A percentile compares a stretch with the other conserved stretches of the same genome.
phyloP scores from a whole-genome alignment of 495 filamentous ascomycete species.

The Geopyxis carbonaria region DNA sequence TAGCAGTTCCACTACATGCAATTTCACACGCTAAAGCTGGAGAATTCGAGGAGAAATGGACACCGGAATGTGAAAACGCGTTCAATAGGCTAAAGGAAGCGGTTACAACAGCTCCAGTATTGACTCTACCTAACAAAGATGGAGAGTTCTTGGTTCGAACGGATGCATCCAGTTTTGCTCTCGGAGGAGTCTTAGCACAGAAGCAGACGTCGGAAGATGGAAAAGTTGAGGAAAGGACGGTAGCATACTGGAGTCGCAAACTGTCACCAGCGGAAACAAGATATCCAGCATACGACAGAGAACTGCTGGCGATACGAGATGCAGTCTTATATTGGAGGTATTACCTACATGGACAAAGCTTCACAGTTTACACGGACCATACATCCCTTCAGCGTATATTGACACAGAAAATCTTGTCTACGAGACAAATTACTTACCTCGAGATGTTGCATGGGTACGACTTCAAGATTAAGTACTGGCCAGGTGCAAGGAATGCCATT shows the following conservation, averaged over 20 bases:
- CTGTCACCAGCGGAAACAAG: constrained; percentile 6
- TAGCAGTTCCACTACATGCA: background rate
- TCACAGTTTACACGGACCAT: constrained; percentile 15
- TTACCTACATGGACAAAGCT: constrained; percentile 10
- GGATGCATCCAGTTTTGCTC: constrained; percentile 5
- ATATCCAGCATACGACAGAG: constrained; percentile 8
- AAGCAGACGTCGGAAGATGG: background rate
- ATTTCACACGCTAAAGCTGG: background rate
- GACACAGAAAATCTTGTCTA: background rate
- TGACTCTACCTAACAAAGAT: background rate
- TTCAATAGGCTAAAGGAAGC: background rate
- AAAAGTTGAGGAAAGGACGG: background rate
- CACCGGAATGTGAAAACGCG: background rate
- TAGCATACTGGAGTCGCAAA: constrained; percentile 7
- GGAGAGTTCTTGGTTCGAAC: constrained; percentile 2
- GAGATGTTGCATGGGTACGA: constrained; percentile 4
- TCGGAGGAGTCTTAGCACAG: constrained; percentile 1
- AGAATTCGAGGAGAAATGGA: background rate
- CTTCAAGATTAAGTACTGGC: constrained; percentile 6
- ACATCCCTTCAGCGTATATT: constrained; percentile 21
- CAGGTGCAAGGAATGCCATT: constrained; percentile 6
- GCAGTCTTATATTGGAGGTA: constrained; percentile 20
- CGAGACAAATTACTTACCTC: background rate
- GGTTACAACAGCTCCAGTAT: background rate
- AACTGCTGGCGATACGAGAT: constrained; percentile 4